phyloP scores from a whole-genome alignment of 2,329 filamentous ascomycete genomes.

The Ophiostoma ulmi region DNA sequence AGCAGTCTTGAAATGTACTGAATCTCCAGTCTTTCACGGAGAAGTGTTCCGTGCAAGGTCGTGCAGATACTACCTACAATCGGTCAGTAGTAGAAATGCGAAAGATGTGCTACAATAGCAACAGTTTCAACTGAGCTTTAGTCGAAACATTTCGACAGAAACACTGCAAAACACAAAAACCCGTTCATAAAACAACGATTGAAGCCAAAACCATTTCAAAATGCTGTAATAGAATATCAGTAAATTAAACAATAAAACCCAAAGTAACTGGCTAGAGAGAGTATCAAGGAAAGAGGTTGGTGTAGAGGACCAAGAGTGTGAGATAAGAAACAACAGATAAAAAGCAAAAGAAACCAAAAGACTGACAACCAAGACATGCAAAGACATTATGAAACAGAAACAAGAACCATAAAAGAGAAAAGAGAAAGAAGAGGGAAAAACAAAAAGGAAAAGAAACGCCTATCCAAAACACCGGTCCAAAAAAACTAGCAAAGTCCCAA shows the following conservation, averaged over 20 bases:
- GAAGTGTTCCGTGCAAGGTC: background rate
- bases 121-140: background rate
- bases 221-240: background rate
- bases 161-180: background rate
- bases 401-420: background rate
- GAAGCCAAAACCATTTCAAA: background rate
- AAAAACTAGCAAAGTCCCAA: background rate
- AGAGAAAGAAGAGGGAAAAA: background rate
- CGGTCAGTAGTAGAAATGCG: background rate
- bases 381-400: slow-evolving; percentile 2
- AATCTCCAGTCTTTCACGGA: background rate
- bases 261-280: slow-evolving; percentile 19
- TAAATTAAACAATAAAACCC: slow-evolving; percentile 7
- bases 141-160: background rate
- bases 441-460: background rate
- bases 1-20: no score
- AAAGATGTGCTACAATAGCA: background rate
- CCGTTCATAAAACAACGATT: background rate
- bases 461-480: background rate
- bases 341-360: slow-evolving; percentile 6
- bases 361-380: background rate
- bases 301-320: slow-evolving; percentile 23
- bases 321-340: background rate
- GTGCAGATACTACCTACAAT: background rate
- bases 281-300: slow-evolving; percentile 21